A percentile compares a stretch with the other conserved stretches of the same genome.
Conservation (phyloP, 208 protist species). For the Strigomonas culicis region DNA sequence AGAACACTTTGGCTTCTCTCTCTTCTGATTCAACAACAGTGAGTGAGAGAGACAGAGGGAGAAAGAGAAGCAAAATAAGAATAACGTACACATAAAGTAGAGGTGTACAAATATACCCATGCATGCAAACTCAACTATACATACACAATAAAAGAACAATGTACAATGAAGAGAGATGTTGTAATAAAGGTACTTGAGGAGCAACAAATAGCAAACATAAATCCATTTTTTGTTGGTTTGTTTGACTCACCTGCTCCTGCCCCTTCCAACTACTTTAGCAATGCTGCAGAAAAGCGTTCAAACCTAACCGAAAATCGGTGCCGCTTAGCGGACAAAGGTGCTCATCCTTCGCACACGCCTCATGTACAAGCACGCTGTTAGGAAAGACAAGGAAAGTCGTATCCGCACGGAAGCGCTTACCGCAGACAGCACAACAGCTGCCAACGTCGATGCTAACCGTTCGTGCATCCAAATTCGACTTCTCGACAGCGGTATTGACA, state of each 20-base stretch:
- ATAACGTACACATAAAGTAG: not conserved
- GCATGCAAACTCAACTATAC: not conserved
- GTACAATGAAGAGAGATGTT: not conserved
- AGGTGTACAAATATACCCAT: not conserved
- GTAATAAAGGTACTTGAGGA: not conserved
- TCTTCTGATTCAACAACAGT: not conserved
- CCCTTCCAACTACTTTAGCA: too few relatives aligned
- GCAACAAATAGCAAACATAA: not conserved
- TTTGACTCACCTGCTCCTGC: too few relatives aligned
- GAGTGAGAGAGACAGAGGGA: conserved; percentile 13
- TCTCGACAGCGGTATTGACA: too few relatives aligned
- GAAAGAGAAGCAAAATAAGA: not conserved
- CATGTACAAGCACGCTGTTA: conserved; percentile 59
- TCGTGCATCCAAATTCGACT: conserved; percentile 16
- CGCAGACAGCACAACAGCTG: conserved; percentile 56
- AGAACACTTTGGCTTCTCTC: not conserved
- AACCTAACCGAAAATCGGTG: conserved; percentile 25
- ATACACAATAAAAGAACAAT: not conserved
- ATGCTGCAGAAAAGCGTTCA: conserved; percentile 4
- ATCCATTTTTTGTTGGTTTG: too few relatives aligned
- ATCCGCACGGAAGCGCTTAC: conserved; percentile 45
- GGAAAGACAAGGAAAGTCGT: conserved; percentile 63
- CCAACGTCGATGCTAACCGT: conserved; percentile 21
- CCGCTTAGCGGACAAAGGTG: conserved; percentile 41
- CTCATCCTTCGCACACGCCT: conserved; percentile 49